phyloP scores from a whole-genome alignment of 768 basidiomycete genomes.

The Hysterangium stoloniferum region DNA sequence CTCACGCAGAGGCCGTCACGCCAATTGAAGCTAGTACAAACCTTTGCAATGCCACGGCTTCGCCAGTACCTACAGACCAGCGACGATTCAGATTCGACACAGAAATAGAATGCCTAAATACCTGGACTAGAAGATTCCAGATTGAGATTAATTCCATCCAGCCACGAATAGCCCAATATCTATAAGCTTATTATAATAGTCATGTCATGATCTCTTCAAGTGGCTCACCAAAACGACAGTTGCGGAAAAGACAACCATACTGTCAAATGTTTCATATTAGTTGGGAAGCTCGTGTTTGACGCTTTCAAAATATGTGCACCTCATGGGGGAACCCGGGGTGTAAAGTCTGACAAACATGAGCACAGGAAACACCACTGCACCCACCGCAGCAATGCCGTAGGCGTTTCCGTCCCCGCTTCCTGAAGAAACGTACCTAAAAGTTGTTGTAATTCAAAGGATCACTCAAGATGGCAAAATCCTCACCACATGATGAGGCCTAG shows the following conservation, averaged over 20 bases:
- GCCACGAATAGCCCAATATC: conserved; percentile 71
- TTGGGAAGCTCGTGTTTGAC: too few species aligned
- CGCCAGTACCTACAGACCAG: conserved; percentile 36
- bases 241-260: background rate
- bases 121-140: conserved; percentile 45
- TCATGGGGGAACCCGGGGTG: conserved; percentile 66
- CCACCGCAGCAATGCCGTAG: conserved; percentile 63
- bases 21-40: conserved; percentile 66
- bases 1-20: conserved; percentile 71
- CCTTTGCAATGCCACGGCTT: conserved; percentile 64
- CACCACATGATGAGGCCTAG: conserved; percentile 64
- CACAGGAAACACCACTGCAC: conserved; percentile 62
- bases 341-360: conserved; percentile 67
- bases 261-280: background rate
- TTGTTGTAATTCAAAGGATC: background rate
- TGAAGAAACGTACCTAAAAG: conserved; percentile 58
- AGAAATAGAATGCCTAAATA: background rate
- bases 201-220: too few species aligned
- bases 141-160: conserved; percentile 42
- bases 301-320: too few species aligned
- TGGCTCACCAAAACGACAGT: background rate
- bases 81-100: too few species aligned
- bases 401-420: conserved; percentile 52
- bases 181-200: conserved; percentile 20
- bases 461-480: conserved; percentile 16